These are phyloP conservation scores for Eucalyptus polyanthemos DNA, from an alignment of 345 rosid genomes.

Conservation along the genomic window DNA sequence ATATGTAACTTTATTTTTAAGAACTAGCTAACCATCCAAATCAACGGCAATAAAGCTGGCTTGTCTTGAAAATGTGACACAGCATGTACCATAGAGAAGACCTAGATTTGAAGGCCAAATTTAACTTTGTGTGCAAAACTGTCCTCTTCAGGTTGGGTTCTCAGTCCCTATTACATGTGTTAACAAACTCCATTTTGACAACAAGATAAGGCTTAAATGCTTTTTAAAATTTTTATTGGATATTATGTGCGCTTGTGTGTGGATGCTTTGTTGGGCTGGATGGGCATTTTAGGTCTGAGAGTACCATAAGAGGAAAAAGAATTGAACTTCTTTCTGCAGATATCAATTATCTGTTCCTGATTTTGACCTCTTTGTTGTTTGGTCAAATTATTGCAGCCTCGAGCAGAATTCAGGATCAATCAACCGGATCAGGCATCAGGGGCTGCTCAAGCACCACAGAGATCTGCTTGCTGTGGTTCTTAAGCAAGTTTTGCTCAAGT, in stretches of 20 bases:
- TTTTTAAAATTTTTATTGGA: not conserved
- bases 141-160: not conserved
- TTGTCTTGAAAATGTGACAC: not conserved
- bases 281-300: too few relatives aligned
- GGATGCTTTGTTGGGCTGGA: not conserved
- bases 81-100: not conserved
- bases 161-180: not conserved
- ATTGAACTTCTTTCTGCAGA: not conserved
- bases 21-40: not conserved
- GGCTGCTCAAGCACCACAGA: conserved; percentile 15
- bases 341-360: not conserved
- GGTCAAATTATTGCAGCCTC: conserved; percentile 26
- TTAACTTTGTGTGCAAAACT: not conserved
- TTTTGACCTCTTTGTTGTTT: not conserved
- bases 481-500: not conserved
- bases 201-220: not conserved
- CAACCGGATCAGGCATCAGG: conserved; percentile 28
- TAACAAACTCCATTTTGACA: not conserved
- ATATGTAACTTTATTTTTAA: not conserved
- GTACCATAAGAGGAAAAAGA: not conserved
- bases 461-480: conserved; percentile 51
- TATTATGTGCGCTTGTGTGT: not conserved
- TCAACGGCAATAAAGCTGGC: not conserved
- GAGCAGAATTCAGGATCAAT: conserved; percentile 39
- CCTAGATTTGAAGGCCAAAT: not conserved